These are phyloP conservation scores for Erysimum cheiranthoides DNA, from an alignment of 345 rosid genomes.

Conservation along the genomic window DNA sequence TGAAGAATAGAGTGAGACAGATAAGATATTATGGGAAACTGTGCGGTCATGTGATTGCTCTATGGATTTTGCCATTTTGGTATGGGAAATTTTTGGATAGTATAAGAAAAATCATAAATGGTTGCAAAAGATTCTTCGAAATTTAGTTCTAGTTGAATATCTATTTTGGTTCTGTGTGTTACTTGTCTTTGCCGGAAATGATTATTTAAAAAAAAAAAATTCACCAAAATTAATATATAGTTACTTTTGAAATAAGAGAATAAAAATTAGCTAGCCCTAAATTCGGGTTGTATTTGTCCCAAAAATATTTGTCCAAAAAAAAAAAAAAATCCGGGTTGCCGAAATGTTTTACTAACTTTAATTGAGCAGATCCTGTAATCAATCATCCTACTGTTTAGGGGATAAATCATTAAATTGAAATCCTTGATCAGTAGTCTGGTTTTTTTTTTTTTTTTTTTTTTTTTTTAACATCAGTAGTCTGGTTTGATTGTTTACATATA, in stretches of 20 bases:
- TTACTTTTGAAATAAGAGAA: neutral
- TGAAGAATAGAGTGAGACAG: neutral
- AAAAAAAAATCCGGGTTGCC: no score
- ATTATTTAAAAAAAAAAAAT: neutral
- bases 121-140: conserved; percentile 3
- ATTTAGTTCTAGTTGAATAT: neutral
- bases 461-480: neutral
- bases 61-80: conserved; percentile 26
- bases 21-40: conserved; percentile 23
- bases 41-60: conserved; percentile 43
- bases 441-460: no score
- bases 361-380: neutral
- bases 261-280: neutral
- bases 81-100: conserved; percentile 17
- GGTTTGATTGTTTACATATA: neutral
- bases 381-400: neutral
- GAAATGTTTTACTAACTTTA: neutral
- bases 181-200: neutral
- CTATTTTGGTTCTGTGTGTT: neutral
- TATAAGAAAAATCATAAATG: neutral
- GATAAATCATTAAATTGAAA: neutral
- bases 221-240: neutral
- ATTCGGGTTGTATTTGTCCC: no score
- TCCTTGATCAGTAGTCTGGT: neutral
- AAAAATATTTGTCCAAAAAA: no score